Evolutionary conservation across 176 grass and related monocot genomes (phyloP).

Genomic region (Hsuehochloa calcarea): DNA sequence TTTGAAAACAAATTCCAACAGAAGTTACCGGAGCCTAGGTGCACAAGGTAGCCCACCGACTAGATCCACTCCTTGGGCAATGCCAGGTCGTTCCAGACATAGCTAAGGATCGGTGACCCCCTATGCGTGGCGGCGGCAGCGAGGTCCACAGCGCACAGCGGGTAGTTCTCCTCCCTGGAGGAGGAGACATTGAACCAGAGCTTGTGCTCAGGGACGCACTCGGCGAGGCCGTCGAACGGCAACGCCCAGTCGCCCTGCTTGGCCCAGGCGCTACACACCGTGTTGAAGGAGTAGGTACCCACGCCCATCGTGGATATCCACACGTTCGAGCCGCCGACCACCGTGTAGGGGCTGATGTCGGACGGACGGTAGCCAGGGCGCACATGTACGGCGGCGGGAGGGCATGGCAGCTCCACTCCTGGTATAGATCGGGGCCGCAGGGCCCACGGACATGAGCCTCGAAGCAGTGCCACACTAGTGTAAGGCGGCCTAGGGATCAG

Average conservation of each 20-base stretch:
- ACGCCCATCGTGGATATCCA: slow-evolving; percentile 5
- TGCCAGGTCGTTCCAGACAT: background rate
- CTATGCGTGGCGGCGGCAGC: too few relatives aligned
- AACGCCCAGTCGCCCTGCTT: background rate
- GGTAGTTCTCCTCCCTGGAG: too few relatives aligned
- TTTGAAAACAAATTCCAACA: too few relatives aligned
- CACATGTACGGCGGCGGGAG: background rate
- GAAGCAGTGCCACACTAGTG: too few relatives aligned
- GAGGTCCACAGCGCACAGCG: background rate
- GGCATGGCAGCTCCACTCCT: background rate
- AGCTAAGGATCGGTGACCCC: background rate
- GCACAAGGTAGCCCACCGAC: too few relatives aligned
- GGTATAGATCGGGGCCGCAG: fast-evolving
- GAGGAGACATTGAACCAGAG: slow-evolving; percentile 12
- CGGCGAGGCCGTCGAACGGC: background rate
- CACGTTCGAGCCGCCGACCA: background rate
- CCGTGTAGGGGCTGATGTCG: background rate
- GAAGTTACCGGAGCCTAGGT: too few relatives aligned
- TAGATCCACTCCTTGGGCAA: background rate
- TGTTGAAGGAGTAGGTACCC: too few relatives aligned
- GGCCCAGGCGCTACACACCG: too few relatives aligned
- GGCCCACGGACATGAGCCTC: too few relatives aligned
- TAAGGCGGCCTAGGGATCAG: too few relatives aligned
- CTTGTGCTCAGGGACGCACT: slow-evolving; percentile 1
- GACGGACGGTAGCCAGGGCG: background rate